Evolutionary conservation across 331 rosid species (phyloP).

Genomic region (Acacia pycnantha): DNA sequence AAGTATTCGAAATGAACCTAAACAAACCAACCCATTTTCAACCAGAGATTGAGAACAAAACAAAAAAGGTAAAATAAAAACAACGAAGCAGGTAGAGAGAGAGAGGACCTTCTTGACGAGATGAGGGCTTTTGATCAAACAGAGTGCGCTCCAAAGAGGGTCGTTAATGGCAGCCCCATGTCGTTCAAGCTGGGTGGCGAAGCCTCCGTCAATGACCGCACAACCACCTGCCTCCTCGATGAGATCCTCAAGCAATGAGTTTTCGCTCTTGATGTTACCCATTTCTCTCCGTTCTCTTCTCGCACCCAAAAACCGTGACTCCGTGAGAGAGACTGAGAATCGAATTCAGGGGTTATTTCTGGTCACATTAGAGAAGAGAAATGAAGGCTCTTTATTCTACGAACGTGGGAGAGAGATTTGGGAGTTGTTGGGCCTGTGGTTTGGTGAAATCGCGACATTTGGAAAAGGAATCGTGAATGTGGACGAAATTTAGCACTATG

Average conservation of each 20-base stretch:
- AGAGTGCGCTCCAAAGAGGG: constrained; percentile 88
- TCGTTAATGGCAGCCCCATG: constrained; percentile 78
- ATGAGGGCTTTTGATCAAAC: constrained; percentile 63
- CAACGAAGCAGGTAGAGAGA: neutral
- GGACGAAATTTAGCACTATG: constrained; percentile 12
- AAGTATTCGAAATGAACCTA: constrained; percentile 82
- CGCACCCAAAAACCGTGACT: neutral
- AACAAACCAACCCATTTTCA: neutral
- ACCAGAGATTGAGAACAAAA: neutral
- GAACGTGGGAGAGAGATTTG: neutral
- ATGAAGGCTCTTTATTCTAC: neutral
- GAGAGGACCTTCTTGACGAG: constrained; percentile 57
- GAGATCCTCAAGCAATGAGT: constrained; percentile 56
- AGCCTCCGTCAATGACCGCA: constrained; percentile 77
- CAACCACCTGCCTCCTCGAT: constrained; percentile 70
- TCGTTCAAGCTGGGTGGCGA: constrained; percentile 82
- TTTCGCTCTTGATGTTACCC: constrained; percentile 34
- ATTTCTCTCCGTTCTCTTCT: neutral
- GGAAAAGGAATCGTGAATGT: neutral
- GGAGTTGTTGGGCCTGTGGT: neutral
- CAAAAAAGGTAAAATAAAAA: neutral
- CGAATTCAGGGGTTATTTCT: neutral
- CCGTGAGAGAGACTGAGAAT: neutral
- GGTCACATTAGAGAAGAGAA: neutral
- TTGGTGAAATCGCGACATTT: neutral